Base-by-base conservation (phyloP, 495 filamentous ascomycete genomes). In the Tetracladium marchalianum region DNA sequence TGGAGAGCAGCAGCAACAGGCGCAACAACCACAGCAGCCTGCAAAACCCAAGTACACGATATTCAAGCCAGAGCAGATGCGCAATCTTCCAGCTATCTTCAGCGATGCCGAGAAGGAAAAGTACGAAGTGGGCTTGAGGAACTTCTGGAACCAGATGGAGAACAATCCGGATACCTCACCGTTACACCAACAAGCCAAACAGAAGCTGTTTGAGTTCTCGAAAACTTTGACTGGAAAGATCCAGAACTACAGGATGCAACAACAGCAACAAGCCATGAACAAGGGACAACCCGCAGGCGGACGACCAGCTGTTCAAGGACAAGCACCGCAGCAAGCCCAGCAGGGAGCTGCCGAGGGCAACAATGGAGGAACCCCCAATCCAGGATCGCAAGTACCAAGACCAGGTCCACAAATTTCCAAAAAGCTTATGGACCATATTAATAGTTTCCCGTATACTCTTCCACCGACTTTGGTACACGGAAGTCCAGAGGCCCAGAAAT, bases 141-240 rank as follows among this genome's bases (percentile, higher is more conserved):
- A 53, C 11, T 62, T 89, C 9, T 87, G 81, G 72, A 62, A 68
- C 11, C 55, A 68, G 9, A 71, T 89, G 33, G 80, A 83, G 35
- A 73, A 56, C 12, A 70, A 75, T n/a, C 65, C 73, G 7, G 61
- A 68, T 5, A 71, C 77, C 12, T 75, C 68, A 3, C 45, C 63
- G 1, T 76, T 82, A 43, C 79, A 85, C 39, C 66, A 70, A 43
- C 59, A 64, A 1, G 85, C 86, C 0, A 79, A 82, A 56, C 62
- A 64, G 11, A 85, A 80, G 57, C 70, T 90, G 6, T 59, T 68
- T 2, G 72, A 83, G 12, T 76, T 90, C 41, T 76, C 84, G 0
- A 69, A 73, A 44, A 82, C 74, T 55, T 62, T 89, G 35, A 66
- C 71, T 55, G 69, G 66, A 10, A 81, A 81, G 49, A 66, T 84